Evolutionary conservation across 306 rosid genomes (phyloP).

Genomic region (Amphicarpaea edgeworthii): DNA sequence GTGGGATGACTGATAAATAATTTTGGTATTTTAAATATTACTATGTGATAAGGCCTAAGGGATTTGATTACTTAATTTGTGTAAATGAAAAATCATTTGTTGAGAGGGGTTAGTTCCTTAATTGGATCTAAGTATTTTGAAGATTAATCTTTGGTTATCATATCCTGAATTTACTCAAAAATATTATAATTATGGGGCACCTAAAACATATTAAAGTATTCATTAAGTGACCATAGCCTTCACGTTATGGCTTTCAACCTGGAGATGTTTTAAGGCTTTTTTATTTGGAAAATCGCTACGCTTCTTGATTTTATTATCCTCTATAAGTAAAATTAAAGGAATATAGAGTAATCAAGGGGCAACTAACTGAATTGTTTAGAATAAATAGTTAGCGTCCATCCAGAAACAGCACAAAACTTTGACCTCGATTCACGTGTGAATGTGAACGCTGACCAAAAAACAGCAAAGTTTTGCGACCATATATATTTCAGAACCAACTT

Average conservation of each 20-base stretch:
- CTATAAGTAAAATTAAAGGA: slow-evolving; percentile 5
- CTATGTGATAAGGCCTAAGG: too few relatives aligned
- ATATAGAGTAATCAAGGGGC: slow-evolving; percentile 6
- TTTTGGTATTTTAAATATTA: too few relatives aligned
- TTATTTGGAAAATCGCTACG: background rate
- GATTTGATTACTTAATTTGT: too few relatives aligned
- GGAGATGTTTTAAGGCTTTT: slow-evolving; percentile 25
- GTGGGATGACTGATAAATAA: background rate
- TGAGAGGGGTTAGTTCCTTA: too few relatives aligned
- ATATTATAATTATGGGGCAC: background rate
- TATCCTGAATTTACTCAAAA: too few relatives aligned
- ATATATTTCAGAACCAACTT: slow-evolving; percentile 30
- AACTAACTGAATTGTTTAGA: slow-evolving; percentile 8
- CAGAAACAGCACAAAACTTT: slow-evolving; percentile 29
- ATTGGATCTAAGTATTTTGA: too few relatives aligned
- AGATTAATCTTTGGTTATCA: too few relatives aligned
- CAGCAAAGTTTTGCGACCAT: slow-evolving; percentile 4
- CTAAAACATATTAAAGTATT: background rate
- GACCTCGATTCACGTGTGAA: slow-evolving; percentile 41
- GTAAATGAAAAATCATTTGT: too few relatives aligned
- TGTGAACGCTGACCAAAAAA: slow-evolving; percentile 13
- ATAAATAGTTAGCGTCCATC: background rate
- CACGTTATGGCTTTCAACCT: slow-evolving; percentile 41
- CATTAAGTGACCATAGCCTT: background rate
- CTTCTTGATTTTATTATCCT: background rate